Base-by-base conservation (phyloP, 345 rosid species). In the Eucalyptus erythrocorys region DNA sequence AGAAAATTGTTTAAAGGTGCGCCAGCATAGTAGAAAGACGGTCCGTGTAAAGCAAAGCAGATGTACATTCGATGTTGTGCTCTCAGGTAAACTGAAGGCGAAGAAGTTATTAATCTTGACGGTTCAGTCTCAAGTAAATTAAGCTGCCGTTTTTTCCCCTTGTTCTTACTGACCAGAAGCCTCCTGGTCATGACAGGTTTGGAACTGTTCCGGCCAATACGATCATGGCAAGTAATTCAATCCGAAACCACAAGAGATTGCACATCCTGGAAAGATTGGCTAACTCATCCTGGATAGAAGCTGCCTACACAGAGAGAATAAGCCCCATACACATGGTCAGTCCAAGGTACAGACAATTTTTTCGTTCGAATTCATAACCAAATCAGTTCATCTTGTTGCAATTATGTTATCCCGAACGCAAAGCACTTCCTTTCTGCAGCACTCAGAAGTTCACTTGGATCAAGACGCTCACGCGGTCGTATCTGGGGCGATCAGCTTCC, bases 191-290 rank as follows among this genome's bases (percentile, higher is more conserved):
- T 76, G 47, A 40, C 91, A 91, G 94, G 87, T 88, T 91, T 49
- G 94, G 94, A 85, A 48, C 47, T 22, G 91, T 90, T 61, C 93
- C 93, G 0, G 92, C 93, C 24, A 91, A 92, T 89, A 89, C 88
- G 79, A 91, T 92, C 24, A 92, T 92, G 93, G 90, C 91, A 30
- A 90, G 93, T 66, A 92, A 92, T 88, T 90, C 92, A 84, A 85
- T 92, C 45, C 90, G 90, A n/a, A 89, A 88, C 42, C 47, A 50
- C 50, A 90, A 92, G 89, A 92, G 91, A 91, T 6, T 90, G 86
- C 19, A 68, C 87, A 32, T 92, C 42, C 66, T 92, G 90, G 88
- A 89, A 71, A 88, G 86, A 51, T 49, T 92, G 90, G 89, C 48
- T 16, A 90, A 90, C 84, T 66, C 71, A 9, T 88, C 92, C 84